Evolutionary conservation across 2,329 filamentous ascomycete genomes (phyloP).

Genomic region (Alternaria metachromatica): DNA sequence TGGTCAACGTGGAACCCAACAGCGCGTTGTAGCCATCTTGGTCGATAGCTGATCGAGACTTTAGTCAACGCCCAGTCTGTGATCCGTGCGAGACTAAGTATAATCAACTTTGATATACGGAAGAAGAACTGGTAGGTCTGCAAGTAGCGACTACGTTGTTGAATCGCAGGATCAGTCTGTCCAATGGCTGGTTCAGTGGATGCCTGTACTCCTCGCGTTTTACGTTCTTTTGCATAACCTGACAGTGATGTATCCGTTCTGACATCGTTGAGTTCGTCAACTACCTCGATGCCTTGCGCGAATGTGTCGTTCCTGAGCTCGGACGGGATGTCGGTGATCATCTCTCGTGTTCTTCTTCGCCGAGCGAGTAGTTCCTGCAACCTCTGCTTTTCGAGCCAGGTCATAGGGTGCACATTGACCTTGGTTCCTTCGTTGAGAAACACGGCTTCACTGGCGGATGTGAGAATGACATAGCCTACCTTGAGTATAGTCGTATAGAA

Average conservation of each 20-base stretch:
- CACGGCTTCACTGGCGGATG: constrained; percentile 92
- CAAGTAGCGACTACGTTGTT: constrained; percentile 79
- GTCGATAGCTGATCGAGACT: constrained; percentile 67
- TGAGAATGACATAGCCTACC: constrained; percentile 85
- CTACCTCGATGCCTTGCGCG: constrained; percentile 41
- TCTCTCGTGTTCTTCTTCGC: constrained; percentile 49
- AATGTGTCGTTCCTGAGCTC: constrained; percentile 53
- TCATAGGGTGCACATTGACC: constrained; percentile 75
- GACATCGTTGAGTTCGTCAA: constrained; percentile 47
- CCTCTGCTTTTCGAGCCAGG: constrained; percentile 91
- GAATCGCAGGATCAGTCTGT: constrained; percentile 70
- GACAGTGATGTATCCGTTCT: constrained; percentile 37
- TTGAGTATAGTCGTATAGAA: constrained; percentile 92
- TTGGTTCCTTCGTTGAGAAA: constrained; percentile 88
- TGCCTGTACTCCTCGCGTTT: constrained; percentile 55
- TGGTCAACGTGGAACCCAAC: constrained; percentile 48
- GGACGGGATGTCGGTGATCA: constrained; percentile 46
- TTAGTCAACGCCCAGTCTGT: constrained; percentile 62
- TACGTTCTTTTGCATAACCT: constrained; percentile 73
- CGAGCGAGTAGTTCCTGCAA: constrained; percentile 73
- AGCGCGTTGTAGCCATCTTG: constrained; percentile 67
- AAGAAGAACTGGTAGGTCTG: constrained; percentile 77
- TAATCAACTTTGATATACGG: constrained; percentile 72
- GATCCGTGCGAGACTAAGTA: constrained; percentile 64
- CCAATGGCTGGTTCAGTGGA: constrained; percentile 37